Evolutionary conservation across 108 stramenopile species (phyloP), one percentile per base, ranked within the genome.

Genomic region (Cyclotella sp.): DNA sequence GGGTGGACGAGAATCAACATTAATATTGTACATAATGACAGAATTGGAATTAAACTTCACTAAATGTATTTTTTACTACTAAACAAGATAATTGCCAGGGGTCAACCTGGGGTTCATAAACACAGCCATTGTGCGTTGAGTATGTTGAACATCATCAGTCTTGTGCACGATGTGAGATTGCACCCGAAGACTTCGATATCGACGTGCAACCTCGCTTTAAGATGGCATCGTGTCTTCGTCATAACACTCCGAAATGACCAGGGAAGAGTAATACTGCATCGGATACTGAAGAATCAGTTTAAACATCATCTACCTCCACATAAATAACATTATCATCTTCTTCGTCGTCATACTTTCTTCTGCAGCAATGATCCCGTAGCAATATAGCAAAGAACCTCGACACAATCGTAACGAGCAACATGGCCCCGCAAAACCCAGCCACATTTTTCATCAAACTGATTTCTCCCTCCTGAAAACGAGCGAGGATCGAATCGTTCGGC

Each of bases 371-470:
- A 57, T 81, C 79, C 39, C 79, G 46, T n/a, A 81, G 19, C 53
- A 69, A 70, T 7, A 81, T 29, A 39, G 79, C 79, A 22, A 70
- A 30, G 19, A 62, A 64, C n/a, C 79, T 67, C 13, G 79, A 74
- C 5, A 81, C 43, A 22, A 63, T 68, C 24, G 73, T 73, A 3
- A 70, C 62, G 63, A 74, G 29, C 4, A 81, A 27, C 43, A 57
- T 68, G 0, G 40, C 73, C n/a, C 51, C 72, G 11, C 57, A 68
- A 40, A 81, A 74, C 24, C 73, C 68, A 21, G 73, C 40, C 41
- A 81, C 68, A 74, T 74, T 74, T 61, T 70, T 74, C 61, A 74
- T 42, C 42, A 81, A 68, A 58, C 46, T 73, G 51, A 81, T 63
- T 39, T 47, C 66, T 4, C 66, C 68, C 42, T 81, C 79, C 6